These are phyloP conservation scores for Suillus sp. DNA, from an alignment of 768 basidiomycete species.

Conservation along the genomic window DNA sequence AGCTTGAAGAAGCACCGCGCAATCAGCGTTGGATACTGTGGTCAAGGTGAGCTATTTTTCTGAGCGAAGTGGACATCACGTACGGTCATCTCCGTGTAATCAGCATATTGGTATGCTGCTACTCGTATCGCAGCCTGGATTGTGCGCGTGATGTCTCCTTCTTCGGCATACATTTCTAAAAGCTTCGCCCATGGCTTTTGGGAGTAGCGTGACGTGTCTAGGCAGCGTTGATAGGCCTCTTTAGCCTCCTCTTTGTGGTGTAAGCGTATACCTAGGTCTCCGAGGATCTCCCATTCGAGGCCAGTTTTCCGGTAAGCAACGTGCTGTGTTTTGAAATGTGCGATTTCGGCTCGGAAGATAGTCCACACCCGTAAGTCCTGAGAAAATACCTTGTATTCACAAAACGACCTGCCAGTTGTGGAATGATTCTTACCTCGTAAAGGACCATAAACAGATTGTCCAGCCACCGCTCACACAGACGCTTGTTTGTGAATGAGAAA, in stretches of 20 bases:
- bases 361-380: slow-evolving; percentile 98
- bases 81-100: slow-evolving; percentile 88
- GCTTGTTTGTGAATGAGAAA: slow-evolving; percentile 94
- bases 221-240: slow-evolving; percentile 93
- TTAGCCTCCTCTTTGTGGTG: slow-evolving; percentile 99
- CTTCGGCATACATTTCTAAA: slow-evolving; percentile 96
- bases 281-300: slow-evolving; percentile 97
- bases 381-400: neutral
- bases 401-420: neutral
- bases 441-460: slow-evolving; percentile 98
- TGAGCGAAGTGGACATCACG: slow-evolving; percentile 32
- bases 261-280: slow-evolving; percentile 89
- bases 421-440: slow-evolving; percentile 70
- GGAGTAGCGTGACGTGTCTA: slow-evolving; percentile 84
- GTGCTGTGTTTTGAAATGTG: slow-evolving; percentile 98
- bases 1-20: slow-evolving; percentile 92
- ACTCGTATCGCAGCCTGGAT: slow-evolving; percentile 92
- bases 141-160: slow-evolving; percentile 88
- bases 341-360: slow-evolving; percentile 97
- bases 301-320: slow-evolving; percentile 98
- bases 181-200: slow-evolving; percentile 92
- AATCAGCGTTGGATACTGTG: slow-evolving; percentile 86
- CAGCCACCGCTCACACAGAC: slow-evolving; percentile 96
- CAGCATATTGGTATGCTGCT: slow-evolving; percentile 89
- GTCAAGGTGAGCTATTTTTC: slow-evolving; percentile 11